Conservation (phyloP, 177 flowering plant species). For the Vitis hybrid region DNA sequence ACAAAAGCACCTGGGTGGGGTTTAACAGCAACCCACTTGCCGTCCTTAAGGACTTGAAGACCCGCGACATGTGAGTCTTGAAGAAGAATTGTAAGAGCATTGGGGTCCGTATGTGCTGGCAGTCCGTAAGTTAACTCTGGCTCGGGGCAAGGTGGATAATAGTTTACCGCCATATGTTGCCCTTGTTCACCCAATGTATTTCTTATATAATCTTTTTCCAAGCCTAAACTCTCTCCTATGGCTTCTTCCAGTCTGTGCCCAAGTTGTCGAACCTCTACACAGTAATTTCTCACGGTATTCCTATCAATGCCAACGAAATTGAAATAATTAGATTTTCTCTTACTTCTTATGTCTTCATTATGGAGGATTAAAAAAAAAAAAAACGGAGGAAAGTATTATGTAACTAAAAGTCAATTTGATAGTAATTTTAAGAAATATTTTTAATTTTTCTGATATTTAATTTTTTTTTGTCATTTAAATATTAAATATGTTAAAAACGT, state of each 20-base stretch:
- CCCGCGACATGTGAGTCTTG: conserved; percentile 67
- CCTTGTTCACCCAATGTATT: conserved; percentile 66
- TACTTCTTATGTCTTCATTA: too few species aligned
- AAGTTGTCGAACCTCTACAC: too few species aligned
- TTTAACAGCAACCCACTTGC: conserved; percentile 70
- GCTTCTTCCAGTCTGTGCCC: too few species aligned
- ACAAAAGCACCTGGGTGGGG: conserved; percentile 72
- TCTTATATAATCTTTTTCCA: conserved; percentile 23
- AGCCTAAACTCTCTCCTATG: too few species aligned
- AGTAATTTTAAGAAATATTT: too few species aligned
- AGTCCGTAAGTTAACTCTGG: conserved; percentile 84
- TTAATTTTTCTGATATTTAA: too few species aligned
- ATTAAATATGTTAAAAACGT: rapidly evolving
- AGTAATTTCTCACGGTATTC: too few species aligned
- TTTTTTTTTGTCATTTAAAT: too few species aligned
- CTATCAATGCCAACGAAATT: not conserved
- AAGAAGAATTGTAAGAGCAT: conserved; percentile 80
- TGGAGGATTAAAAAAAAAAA: too few species aligned
- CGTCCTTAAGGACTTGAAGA: conserved; percentile 67
- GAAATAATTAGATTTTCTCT: too few species aligned
- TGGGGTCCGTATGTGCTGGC: conserved; percentile 85
- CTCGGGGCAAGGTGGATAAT: conserved; percentile 78
- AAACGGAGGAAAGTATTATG: rapidly evolving
- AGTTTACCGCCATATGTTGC: conserved; percentile 90
- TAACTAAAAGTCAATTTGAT: rapidly evolving